Evolutionary conservation across 352 stramenopile genomes (phyloP), one percentile per base, ranked within the genome.

Genomic region (Globisporangium nunn): DNA sequence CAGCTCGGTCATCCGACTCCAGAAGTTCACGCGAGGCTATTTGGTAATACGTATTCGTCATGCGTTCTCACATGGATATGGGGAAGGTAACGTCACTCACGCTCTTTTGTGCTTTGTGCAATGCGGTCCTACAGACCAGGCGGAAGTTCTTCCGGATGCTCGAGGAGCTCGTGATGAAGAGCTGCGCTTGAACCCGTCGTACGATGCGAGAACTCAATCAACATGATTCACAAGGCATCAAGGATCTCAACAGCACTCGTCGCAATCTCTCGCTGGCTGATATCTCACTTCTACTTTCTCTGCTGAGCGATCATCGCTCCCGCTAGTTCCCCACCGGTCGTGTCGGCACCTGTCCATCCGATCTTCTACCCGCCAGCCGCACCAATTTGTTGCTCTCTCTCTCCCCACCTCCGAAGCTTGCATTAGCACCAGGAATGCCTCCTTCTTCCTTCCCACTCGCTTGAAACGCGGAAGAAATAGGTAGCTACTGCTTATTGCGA

Each of bases 141-240:
- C 51, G 64, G 30, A 48, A 66, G 30, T 83, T 83, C 54, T 75
- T 62, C 37, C 58, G 51, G 10, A 68, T 80, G 65, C 58, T 79
- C 0, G 66, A 75, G 39, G 68, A 76, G 30, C 54, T 79, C 6
- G 63, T 76, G 18, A 59, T 52, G 35, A 65, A 62, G 18, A 52
- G 31, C 18, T 66, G 43, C 46, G 23, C 12, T 6, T 51, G 46
- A 51, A 14, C 18, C 6, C 35, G 46, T 11, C 11, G 43, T n/a
- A 30, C 43, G 5, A 47, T 30, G 41, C 7, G 30, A 48, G 17
- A 17, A 12, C 15, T 23, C 7, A 5, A 23, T 6, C 7, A 17
- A 29, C n/a, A 49, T 11, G 44, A 49, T 17, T 2, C 37, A 4
- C 37, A 43, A 17, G 15, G 14, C 23, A 4, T 18, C 17, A n/a